Evolutionary conservation across 129 eudicot genomes (phyloP).

Genomic region (Centaurea solstitialis): DNA sequence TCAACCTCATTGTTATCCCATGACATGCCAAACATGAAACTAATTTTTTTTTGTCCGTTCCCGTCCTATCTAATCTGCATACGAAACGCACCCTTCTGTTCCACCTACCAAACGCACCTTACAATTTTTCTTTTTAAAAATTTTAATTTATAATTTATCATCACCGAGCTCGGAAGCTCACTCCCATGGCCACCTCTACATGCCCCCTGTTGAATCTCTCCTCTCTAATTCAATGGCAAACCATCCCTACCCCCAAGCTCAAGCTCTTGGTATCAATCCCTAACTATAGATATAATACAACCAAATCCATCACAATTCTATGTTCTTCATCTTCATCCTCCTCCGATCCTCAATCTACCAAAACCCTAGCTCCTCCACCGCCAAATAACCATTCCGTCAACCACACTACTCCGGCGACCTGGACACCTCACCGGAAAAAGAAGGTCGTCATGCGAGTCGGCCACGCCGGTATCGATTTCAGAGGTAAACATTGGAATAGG

Average conservation of each 20-base stretch:
- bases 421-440: slow-evolving; percentile 65
- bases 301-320: neutral
- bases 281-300: neutral
- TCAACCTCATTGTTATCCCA: too few relatives aligned
- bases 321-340: slow-evolving; percentile 37
- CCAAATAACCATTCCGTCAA: neutral
- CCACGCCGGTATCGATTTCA: slow-evolving; percentile 59
- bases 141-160: neutral
- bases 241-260: slow-evolving; percentile 3
- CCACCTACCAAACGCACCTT: too few relatives aligned
- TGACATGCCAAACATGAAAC: too few relatives aligned
- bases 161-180: neutral
- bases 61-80: too few relatives aligned
- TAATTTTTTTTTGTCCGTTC: too few relatives aligned
- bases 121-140: too few relatives aligned
- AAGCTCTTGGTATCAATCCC: slow-evolving; percentile 21
- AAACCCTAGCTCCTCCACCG: slow-evolving; percentile 27
- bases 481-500: too few relatives aligned
- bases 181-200: slow-evolving; percentile 39
- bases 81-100: too few relatives aligned
- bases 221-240: slow-evolving; percentile 34
- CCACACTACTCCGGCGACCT: slow-evolving; percentile 26
- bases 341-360: slow-evolving; percentile 29
- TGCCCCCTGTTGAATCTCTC: slow-evolving; percentile 17
- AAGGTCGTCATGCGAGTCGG: slow-evolving; percentile 87